These are phyloP conservation scores for Auriscalpium microsporum DNA, from an alignment of 768 basidiomycete genomes.

Conservation along the genomic window DNA sequence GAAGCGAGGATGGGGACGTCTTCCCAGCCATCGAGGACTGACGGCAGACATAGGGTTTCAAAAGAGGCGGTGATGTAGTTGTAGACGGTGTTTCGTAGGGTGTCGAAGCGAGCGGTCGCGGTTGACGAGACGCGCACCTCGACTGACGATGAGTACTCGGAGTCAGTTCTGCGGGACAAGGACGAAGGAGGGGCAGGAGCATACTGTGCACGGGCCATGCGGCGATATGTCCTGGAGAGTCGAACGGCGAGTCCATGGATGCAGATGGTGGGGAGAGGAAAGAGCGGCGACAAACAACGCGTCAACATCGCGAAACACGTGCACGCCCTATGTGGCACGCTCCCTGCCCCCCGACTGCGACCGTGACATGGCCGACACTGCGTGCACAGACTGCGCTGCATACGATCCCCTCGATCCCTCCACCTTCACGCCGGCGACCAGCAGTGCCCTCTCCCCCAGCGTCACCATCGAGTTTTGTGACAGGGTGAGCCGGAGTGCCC, in stretches of 20 bases:
- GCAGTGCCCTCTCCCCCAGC: slow-evolving; percentile 33
- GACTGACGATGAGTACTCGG: slow-evolving; percentile 36
- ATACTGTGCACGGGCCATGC: slow-evolving; percentile 65
- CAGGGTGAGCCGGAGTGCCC: slow-evolving; percentile 44
- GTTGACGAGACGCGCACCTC: slow-evolving; percentile 71
- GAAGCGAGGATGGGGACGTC: slow-evolving; percentile 59
- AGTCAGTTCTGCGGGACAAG: neutral
- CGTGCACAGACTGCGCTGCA: neutral
- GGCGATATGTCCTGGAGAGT: slow-evolving; percentile 8
- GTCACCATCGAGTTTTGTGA: slow-evolving; percentile 92
- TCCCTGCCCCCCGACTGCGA: slow-evolving; percentile 24
- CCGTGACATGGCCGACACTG: neutral
- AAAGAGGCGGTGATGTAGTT: slow-evolving; percentile 48
- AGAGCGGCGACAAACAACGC: slow-evolving; percentile 37
- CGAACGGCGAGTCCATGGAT: slow-evolving; percentile 7
- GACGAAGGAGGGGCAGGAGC: slow-evolving; percentile 6
- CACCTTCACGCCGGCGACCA: slow-evolving; percentile 46
- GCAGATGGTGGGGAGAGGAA: slow-evolving; percentile 3
- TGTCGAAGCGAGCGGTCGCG: slow-evolving; percentile 68
- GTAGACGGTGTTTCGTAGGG: slow-evolving; percentile 56
- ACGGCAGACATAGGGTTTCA: slow-evolving; percentile 61
- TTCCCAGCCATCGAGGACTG: slow-evolving; percentile 72
- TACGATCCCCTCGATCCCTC: slow-evolving; percentile 33
- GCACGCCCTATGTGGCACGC: slow-evolving; percentile 8
- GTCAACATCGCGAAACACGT: slow-evolving; percentile 28